A percentile compares a stretch with the other conserved stretches of the same genome.
Evolutionary conservation across 1,139 yeast species (phyloP).

Genomic region (Suhomyces taliae): DNA sequence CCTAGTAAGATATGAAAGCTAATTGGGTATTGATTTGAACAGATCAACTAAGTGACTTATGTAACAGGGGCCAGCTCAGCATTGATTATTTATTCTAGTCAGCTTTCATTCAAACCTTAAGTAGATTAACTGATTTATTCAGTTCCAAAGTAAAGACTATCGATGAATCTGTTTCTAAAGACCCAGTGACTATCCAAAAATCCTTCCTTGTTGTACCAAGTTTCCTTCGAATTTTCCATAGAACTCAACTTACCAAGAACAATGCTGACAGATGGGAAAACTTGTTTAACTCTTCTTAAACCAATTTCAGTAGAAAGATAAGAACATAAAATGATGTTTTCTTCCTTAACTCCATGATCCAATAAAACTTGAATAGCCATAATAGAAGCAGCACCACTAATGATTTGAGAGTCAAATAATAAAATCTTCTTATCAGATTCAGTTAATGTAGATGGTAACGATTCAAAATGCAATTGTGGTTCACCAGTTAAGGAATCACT

Average conservation of each 20-base stretch:
- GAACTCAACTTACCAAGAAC: slow-evolving; percentile 69
- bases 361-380: slow-evolving; percentile 89
- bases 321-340: slow-evolving; percentile 66
- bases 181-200: slow-evolving; percentile 55
- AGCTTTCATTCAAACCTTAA: background rate
- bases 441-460: slow-evolving; percentile 49
- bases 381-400: slow-evolving; percentile 90
- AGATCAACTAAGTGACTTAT: no score
- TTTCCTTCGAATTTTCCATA: slow-evolving; percentile 22
- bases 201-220: slow-evolving; percentile 35
- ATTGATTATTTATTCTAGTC: background rate
- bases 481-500: slow-evolving; percentile 89
- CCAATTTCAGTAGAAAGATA: slow-evolving; percentile 83
- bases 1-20: background rate
- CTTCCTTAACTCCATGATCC: slow-evolving; percentile 72
- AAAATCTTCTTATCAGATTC: slow-evolving; percentile 49
- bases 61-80: no score
- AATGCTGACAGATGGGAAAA: slow-evolving; percentile 67
- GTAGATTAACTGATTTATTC: slow-evolving; percentile 10
- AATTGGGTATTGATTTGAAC: no score
- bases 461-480: slow-evolving; percentile 82
- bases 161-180: slow-evolving; percentile 72
- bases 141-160: slow-evolving; percentile 79
- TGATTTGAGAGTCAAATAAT: slow-evolving; percentile 81
- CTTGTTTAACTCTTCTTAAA: slow-evolving; percentile 68